These are phyloP conservation scores for Pseudognaphalium luteoalbum DNA, from an alignment of 129 eudicot species.

Conservation along the genomic window DNA sequence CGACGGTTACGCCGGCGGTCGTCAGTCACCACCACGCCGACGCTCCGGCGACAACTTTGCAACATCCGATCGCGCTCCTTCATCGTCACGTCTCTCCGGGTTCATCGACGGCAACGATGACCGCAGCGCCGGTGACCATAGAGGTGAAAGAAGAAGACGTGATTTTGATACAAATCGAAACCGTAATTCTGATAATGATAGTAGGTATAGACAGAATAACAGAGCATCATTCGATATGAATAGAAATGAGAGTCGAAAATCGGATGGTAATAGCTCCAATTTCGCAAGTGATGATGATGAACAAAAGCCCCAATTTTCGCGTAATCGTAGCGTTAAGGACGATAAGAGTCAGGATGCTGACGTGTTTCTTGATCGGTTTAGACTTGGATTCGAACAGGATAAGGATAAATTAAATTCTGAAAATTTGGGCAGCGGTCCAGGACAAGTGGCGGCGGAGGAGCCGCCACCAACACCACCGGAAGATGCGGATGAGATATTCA, in stretches of 20 bases:
- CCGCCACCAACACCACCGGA: constrained; percentile 37
- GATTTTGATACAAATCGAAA: constrained; percentile 20
- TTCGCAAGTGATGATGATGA: constrained; percentile 25
- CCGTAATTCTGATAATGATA: constrained; percentile 3
- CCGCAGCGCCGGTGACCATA: constrained; percentile 19
- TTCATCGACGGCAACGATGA: constrained; percentile 29
- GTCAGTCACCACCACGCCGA: constrained; percentile 30
- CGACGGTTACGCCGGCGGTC: constrained; percentile 25
- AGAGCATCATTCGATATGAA: constrained; percentile 22
- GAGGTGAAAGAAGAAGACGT: constrained; percentile 26
- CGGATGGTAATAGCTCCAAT: constrained; percentile 20
- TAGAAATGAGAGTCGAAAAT: constrained; percentile 20
- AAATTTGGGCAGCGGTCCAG: constrained; percentile 5
- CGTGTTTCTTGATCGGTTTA: constrained; percentile 59
- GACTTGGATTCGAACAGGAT: constrained; percentile 52
- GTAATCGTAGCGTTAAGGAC: neutral
- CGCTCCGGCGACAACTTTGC: constrained; percentile 19
- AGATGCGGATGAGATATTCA: constrained; percentile 82
- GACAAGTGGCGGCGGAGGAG: constrained; percentile 13
- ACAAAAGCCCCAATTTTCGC: constrained; percentile 25
- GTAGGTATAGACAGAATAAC: constrained; percentile 26
- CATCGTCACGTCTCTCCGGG: constrained; percentile 32
- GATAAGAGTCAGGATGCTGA: constrained; percentile 20
- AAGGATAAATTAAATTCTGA: neutral
- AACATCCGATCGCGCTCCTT: constrained; percentile 22